Evolutionary conservation across 345 rosid genomes (phyloP).

Genomic region (Eucalyptus microcorys): DNA sequence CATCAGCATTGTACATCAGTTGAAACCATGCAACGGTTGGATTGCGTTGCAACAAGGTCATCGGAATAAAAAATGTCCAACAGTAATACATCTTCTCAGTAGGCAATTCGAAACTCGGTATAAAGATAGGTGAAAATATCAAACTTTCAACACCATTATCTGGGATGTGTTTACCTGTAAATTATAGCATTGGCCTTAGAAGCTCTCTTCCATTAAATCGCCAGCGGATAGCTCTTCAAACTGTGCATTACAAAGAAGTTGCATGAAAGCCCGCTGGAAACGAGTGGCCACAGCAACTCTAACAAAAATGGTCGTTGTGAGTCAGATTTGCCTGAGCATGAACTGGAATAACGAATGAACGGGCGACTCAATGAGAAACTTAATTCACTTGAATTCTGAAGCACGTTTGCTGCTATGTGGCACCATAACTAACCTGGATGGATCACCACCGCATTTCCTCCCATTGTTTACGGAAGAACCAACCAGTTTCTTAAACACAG

Average conservation of each 20-base stretch:
- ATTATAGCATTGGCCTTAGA: constrained; percentile 84
- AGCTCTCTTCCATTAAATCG: constrained; percentile 90
- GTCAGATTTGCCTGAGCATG: not conserved
- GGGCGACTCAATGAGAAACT: not conserved
- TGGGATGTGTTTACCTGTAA: constrained; percentile 41
- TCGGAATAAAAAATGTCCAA: not conserved
- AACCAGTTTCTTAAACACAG: not conserved
- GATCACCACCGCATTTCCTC: not conserved
- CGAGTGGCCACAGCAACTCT: constrained; percentile 72
- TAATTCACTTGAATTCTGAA: not conserved
- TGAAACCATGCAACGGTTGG: not conserved
- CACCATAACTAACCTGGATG: not conserved
- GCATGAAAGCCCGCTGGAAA: constrained; percentile 90
- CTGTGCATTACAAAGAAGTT: constrained; percentile 72
- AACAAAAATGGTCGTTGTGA: not conserved
- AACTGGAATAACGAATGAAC: not conserved
- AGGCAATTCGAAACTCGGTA: not conserved
- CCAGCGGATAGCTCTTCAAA: constrained; percentile 81
- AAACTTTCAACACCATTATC: not conserved
- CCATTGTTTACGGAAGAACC: not conserved
- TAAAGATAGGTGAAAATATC: not conserved
- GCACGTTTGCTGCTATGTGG: not conserved
- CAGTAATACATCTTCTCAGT: not conserved
- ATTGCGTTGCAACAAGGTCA: not conserved
- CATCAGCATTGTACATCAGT: too few relatives aligned